These are phyloP conservation scores for Wickerhamiella nectarea DNA, from an alignment of 805 yeast genomes.

Conservation along the genomic window DNA sequence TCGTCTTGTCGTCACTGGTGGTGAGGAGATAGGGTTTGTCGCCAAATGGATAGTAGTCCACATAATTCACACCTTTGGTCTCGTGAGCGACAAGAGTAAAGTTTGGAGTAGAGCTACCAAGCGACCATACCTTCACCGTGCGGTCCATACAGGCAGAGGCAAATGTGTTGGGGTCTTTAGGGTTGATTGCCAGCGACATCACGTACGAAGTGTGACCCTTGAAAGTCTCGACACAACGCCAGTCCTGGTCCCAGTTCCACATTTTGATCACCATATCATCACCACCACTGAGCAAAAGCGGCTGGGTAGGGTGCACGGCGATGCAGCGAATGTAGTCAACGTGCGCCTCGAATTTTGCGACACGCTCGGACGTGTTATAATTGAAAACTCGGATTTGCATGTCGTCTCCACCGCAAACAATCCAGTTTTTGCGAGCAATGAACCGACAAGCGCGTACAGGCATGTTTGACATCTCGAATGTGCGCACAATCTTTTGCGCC, in stretches of 20 bases:
- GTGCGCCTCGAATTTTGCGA: conserved; percentile 93
- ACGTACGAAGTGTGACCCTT: conserved; percentile 95
- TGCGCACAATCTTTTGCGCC: conserved; percentile 67
- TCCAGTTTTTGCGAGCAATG: conserved; percentile 93
- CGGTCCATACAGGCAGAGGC: conserved; percentile 95
- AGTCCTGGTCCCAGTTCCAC: conserved; percentile 95
- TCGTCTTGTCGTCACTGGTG: conserved; percentile 77
- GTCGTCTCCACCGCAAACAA: conserved; percentile 91
- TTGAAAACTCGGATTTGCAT: conserved; percentile 87
- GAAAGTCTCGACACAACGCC: conserved; percentile 81
- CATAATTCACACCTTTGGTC: conserved; percentile 86
- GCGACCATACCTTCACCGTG: conserved; percentile 92
- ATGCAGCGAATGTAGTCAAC: conserved; percentile 91
- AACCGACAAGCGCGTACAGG: conserved; percentile 95
- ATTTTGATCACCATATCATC: conserved; percentile 85
- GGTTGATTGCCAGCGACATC: conserved; percentile 89
- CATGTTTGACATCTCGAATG: conserved; percentile 87
- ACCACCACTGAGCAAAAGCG: conserved; percentile 74
- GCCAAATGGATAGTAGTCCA: conserved; percentile 91
- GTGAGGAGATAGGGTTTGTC: conserved; percentile 95
- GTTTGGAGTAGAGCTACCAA: conserved; percentile 77
- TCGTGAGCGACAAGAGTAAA: conserved; percentile 87
- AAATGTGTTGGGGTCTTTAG: conserved; percentile 93
- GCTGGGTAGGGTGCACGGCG: conserved; percentile 89
- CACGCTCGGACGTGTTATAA: conserved; percentile 88